Evolutionary conservation across 495 filamentous ascomycete species (phyloP), one percentile per base, ranked within the genome.

Genomic region (Symbiotaphrina buchneri): DNA sequence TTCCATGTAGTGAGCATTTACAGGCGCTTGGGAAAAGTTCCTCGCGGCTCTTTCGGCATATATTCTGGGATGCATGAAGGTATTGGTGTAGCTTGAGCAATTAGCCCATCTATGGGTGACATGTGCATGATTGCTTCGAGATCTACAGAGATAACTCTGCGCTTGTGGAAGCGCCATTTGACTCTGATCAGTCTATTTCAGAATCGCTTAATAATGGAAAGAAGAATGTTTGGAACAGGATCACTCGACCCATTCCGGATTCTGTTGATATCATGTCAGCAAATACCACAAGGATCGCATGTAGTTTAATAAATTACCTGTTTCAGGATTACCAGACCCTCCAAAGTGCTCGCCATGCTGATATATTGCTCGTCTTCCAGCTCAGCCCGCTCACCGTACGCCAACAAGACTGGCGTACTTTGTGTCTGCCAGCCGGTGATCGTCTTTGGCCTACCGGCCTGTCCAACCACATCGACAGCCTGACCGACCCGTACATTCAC

Each of bases 341-440:
- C 87, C 25, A 99, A 58, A 28, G 70, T 91, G 58, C 68, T 85
- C 41, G 71, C 85, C 40, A 94, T 57, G 51, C 74, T 75, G 33
- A 94, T 71, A 43, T 95, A 99, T 53, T 95, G 70, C 58, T 99
- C 87, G 46, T 95, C 90, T 51, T 99, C 87, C 30, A 99, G 52
- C 58, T 99, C 87, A 25, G 87, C 87, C 43, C 87, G 61, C 61
- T 99, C 87, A 10, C 87, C 90, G 49, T 93, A 70, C 6, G 80
- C 70, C 45, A 99, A 57, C 33, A 99, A 58, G 30, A 99, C 87
- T 3, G 87, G 87, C 13, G 87, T 95, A 55, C 79, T 94, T 56
- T 99, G 87, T 37, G 87, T 99, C 56, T 99, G 87, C 87, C 87
- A 99, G 23, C 87, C 87, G 10, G 87, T 99, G 41, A 99, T 99